phyloP scores from a whole-genome alignment of 2,329 filamentous ascomycete genomes.

The Beauveria sp. region DNA sequence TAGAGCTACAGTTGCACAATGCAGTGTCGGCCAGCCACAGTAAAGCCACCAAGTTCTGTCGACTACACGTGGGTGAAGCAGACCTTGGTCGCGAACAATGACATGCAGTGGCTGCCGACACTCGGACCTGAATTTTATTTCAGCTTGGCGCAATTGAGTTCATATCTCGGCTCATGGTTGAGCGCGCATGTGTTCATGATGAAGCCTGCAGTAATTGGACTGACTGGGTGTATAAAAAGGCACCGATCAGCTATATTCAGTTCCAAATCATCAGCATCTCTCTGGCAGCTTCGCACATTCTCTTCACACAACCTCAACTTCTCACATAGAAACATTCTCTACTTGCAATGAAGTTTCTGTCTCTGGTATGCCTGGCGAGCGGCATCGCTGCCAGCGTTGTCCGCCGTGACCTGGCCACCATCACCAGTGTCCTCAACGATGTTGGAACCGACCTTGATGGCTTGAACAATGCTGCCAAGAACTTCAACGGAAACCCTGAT shows the following conservation, averaged over 20 bases:
- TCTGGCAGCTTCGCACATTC: neutral
- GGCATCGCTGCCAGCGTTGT: constrained; percentile 7
- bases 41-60: neutral
- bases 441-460: constrained; percentile 14
- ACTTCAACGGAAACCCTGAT: constrained; percentile 18
- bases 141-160: neutral
- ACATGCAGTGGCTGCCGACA: neutral
- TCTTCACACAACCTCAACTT: neutral
- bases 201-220: neutral
- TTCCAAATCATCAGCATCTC: neutral
- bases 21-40: neutral
- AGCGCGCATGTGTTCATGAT: neutral
- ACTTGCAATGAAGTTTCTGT: constrained; percentile 4
- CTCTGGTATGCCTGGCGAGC: neutral
- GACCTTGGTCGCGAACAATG: neutral
- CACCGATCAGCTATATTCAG: neutral
- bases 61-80: neutral
- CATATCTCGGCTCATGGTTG: neutral
- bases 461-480: constrained; percentile 18
- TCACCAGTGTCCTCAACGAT: constrained; percentile 12
- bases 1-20: neutral
- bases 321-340: neutral
- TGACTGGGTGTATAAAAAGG: neutral
- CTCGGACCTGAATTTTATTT: neutral
- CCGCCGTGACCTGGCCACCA: constrained; percentile 12